Conservation (phyloP, 805 yeast genomes). For the Spathaspora passalidarum region DNA sequence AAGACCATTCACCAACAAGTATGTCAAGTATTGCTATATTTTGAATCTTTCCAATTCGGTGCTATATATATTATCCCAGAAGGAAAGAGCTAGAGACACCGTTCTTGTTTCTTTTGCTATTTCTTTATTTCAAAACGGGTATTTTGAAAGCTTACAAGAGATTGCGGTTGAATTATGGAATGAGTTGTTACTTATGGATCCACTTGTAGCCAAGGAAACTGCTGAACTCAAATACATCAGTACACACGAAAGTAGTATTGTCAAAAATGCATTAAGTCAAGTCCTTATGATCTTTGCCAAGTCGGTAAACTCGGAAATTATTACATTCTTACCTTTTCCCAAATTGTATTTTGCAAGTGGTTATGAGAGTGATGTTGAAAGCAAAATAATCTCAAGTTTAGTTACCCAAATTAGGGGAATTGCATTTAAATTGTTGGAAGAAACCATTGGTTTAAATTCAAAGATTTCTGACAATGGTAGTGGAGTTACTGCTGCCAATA, state of each 20-base stretch:
- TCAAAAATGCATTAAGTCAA: slow-evolving; percentile 42
- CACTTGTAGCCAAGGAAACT: slow-evolving; percentile 15
- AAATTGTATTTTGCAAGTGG: slow-evolving; percentile 21
- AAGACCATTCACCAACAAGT: slow-evolving; percentile 15
- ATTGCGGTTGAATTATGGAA: slow-evolving; percentile 18
- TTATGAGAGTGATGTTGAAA: slow-evolving; percentile 14
- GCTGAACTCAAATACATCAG: slow-evolving; percentile 29
- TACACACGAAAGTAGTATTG: slow-evolving; percentile 31
- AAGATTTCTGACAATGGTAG: slow-evolving; percentile 12
- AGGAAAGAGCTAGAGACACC: slow-evolving; percentile 20
- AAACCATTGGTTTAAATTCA: slow-evolving; percentile 22
- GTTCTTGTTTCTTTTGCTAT: slow-evolving; percentile 42
- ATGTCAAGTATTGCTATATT: slow-evolving; percentile 31
- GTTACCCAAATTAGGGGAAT: slow-evolving; percentile 40
- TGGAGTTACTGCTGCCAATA: slow-evolving; percentile 11
- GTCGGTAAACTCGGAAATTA: slow-evolving; percentile 35
- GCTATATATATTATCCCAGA: slow-evolving; percentile 34
- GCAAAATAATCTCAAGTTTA: slow-evolving; percentile 21
- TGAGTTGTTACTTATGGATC: slow-evolving; percentile 13
- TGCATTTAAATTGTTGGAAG: slow-evolving; percentile 36
- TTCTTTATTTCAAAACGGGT: slow-evolving; percentile 51
- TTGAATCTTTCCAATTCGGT: slow-evolving; percentile 25
- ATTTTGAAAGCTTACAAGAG: slow-evolving; percentile 34
- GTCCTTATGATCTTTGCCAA: slow-evolving; percentile 45
- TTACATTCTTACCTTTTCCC: slow-evolving; percentile 38